These are phyloP conservation scores for Backusella mclennaniae DNA, from an alignment of 192 early-diverging fungal genomes.

Conservation along the genomic window DNA sequence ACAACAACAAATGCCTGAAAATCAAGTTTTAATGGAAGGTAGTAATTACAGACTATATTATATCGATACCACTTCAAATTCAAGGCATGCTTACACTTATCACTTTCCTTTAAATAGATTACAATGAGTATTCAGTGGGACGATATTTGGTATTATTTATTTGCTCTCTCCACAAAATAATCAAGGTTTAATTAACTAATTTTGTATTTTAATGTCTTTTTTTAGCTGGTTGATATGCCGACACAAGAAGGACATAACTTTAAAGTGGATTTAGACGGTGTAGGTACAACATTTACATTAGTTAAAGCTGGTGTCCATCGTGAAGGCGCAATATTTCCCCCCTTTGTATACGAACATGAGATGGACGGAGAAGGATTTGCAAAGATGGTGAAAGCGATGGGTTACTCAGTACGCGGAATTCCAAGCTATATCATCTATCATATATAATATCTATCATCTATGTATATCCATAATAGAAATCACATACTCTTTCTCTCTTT, in stretches of 20 bases:
- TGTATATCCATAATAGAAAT: background rate
- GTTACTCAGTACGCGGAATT: conserved; percentile 59
- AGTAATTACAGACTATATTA: background rate
- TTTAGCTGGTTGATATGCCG: conserved; percentile 37
- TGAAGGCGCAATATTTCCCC: conserved; percentile 61
- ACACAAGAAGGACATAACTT: conserved; percentile 30
- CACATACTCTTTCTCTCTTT: background rate
- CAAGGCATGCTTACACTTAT: conserved; percentile 8
- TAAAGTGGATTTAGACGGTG: conserved; percentile 52
- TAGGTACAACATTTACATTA: conserved; percentile 65
- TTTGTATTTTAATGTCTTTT: background rate
- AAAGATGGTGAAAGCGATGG: conserved; percentile 61
- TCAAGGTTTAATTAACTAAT: background rate
- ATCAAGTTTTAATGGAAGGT: conserved; percentile 37
- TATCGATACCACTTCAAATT: conserved; percentile 2
- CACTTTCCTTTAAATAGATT: conserved; percentile 5
- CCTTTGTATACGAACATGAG: conserved; percentile 59
- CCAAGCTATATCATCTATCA: conserved; percentile 62
- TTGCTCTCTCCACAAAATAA: background rate
- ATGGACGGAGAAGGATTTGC: conserved; percentile 73
- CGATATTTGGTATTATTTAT: conserved; percentile 16
- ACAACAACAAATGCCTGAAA: conserved; percentile 18
- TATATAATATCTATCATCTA: background rate
- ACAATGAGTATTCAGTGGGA: conserved; percentile 28
- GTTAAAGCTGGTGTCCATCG: conserved; percentile 66